Conservation (phyloP, 2,329 filamentous ascomycete species). For the Rutstroemia sp. region DNA sequence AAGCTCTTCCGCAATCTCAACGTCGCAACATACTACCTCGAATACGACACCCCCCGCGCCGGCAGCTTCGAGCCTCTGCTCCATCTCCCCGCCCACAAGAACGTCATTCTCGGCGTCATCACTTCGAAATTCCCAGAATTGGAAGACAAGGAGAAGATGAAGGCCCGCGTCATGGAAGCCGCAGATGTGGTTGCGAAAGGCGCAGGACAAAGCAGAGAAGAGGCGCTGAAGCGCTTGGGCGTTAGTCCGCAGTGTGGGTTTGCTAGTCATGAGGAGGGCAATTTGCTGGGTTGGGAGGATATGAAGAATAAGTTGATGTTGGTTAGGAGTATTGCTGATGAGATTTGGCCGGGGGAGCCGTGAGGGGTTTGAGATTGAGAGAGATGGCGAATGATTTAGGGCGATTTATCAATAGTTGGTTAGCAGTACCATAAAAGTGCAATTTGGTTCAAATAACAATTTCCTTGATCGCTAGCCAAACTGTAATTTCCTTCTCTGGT, state of each 20-base stretch:
- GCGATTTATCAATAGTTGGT: no score
- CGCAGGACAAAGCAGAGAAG: conserved; percentile 52
- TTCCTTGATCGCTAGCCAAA: no score
- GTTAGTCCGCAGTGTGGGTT: conserved; percentile 69
- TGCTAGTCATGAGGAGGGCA: conserved; percentile 39
- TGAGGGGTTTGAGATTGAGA: no score
- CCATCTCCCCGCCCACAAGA: conserved; percentile 52
- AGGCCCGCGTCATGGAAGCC: conserved; percentile 48
- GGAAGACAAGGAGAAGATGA: conserved; percentile 58
- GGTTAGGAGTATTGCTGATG: conserved; percentile 64
- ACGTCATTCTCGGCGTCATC: conserved; percentile 56
- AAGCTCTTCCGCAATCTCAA: conserved; percentile 58
- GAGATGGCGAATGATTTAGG: no score
- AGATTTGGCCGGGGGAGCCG: conserved; percentile 49
- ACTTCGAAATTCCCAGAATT: conserved; percentile 55
- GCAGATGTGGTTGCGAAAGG: conserved; percentile 65
- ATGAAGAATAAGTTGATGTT: conserved; percentile 68
- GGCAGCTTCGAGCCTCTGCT: conserved; percentile 60
- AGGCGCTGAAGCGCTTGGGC: conserved; percentile 60
- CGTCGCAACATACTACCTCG: conserved; percentile 61
- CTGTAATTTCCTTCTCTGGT: no score
- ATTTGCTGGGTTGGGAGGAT: conserved; percentile 59
- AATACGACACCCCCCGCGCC: conserved; percentile 58
- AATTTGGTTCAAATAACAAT: no score
- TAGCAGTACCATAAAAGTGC: no score